Percentiles rank a stretch among this genome's conserved stretches.
These are phyloP conservation scores for Aspergillus pseudotamarii DNA, from an alignment of 2,329 filamentous ascomycete genomes.

Conservation along the genomic window DNA sequence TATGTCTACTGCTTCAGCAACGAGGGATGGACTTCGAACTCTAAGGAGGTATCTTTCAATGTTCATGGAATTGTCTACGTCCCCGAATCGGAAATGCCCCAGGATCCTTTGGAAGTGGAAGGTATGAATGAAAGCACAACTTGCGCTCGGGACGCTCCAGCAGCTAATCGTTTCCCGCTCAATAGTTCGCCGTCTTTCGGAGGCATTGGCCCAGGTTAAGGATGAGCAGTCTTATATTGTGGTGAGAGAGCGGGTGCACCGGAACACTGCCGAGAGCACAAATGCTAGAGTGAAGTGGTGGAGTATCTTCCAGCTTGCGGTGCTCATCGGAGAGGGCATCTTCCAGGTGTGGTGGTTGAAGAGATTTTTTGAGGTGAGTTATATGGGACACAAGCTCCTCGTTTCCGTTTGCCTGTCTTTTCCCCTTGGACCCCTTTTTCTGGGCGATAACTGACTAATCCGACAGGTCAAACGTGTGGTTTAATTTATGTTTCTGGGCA, in stretches of 20 bases:
- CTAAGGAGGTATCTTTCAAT: slow-evolving; percentile 98
- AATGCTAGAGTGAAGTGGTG: slow-evolving; percentile 99
- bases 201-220: slow-evolving; percentile 88
- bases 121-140: slow-evolving; percentile 54
- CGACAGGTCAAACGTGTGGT: slow-evolving; percentile 52
- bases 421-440: not conserved
- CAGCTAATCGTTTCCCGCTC: slow-evolving; percentile 5
- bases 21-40: slow-evolving; percentile 94
- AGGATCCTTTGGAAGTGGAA: slow-evolving; percentile 89
- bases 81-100: slow-evolving; percentile 77
- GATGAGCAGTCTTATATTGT: slow-evolving; percentile 98
- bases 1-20: slow-evolving; percentile 99
- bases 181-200: slow-evolving; percentile 77
- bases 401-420: not conserved
- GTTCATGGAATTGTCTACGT: slow-evolving; percentile 99
- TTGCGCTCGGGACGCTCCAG: not conserved
- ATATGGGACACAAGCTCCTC: not conserved
- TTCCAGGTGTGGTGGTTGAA: slow-evolving; percentile 99
- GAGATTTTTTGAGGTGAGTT: slow-evolving; percentile 85
- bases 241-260: slow-evolving; percentile 89
- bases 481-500: slow-evolving; percentile 31
- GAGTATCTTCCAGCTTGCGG: slow-evolving; percentile 92
- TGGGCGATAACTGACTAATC: not conserved
- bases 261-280: slow-evolving; percentile 98
- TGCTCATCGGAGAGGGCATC: slow-evolving; percentile 86